Conservation (phyloP, 345 rosid genomes). For the Linum usitatissimum region DNA sequence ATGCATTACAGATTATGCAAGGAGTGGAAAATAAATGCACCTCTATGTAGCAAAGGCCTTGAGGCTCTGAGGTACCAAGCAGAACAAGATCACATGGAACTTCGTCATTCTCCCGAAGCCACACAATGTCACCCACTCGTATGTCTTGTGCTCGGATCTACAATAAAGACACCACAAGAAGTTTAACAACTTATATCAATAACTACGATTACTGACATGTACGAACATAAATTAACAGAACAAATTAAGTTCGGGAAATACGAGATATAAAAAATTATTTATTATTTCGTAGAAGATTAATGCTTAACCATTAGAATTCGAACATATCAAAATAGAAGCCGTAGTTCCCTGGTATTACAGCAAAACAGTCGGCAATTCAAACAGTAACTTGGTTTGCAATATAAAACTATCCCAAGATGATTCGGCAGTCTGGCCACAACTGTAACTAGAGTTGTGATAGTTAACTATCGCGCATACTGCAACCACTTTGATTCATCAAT, state of each 20-base stretch:
- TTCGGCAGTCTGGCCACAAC: not conserved
- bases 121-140: slow-evolving; percentile 75
- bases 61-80: slow-evolving; percentile 88
- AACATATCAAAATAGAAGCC: too few relatives aligned
- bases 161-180: slow-evolving; percentile 5
- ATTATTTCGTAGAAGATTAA: too few relatives aligned
- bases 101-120: slow-evolving; percentile 99
- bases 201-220: too few relatives aligned
- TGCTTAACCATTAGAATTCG: too few relatives aligned
- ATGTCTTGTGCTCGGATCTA: slow-evolving; percentile 89
- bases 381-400: too few relatives aligned
- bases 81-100: slow-evolving; percentile 97
- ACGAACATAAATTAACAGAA: too few relatives aligned
- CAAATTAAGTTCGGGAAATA: too few relatives aligned
- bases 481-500: not conserved
- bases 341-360: too few relatives aligned
- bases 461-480: not conserved
- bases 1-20: not conserved
- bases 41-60: slow-evolving; percentile 90
- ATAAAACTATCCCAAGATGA: not conserved
- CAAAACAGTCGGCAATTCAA: too few relatives aligned
- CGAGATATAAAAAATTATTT: too few relatives aligned
- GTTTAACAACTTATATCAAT: too few relatives aligned
- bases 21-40: slow-evolving; percentile 21
- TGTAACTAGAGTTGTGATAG: too few relatives aligned